Evolutionary conservation across 2,329 filamentous ascomycete genomes (phyloP).

Genomic region (Knoxdaviesia capensis): DNA sequence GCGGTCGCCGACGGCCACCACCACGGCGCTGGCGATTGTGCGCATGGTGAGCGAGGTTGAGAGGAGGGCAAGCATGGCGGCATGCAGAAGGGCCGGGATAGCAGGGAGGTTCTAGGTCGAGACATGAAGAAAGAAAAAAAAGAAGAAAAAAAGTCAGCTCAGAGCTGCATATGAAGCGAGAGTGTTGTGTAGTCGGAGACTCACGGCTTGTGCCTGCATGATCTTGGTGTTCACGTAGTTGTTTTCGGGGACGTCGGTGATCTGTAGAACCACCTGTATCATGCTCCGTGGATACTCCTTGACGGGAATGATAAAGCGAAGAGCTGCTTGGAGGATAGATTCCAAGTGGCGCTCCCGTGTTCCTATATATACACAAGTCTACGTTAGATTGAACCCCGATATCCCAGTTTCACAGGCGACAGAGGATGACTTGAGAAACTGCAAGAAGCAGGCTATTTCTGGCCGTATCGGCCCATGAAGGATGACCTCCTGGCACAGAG

Average conservation of each 20-base stretch:
- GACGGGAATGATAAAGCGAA: conserved; percentile 55
- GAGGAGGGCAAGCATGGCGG: conserved; percentile 56
- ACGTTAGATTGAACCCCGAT: no score
- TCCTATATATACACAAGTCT: conserved; percentile 17
- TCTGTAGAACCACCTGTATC: conserved; percentile 66
- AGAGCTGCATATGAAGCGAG: no score
- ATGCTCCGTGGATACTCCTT: conserved; percentile 57
- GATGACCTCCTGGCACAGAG: neutral
- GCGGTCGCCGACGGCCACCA: conserved; percentile 35
- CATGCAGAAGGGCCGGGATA: conserved; percentile 66
- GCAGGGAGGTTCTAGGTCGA: conserved; percentile 49
- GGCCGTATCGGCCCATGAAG: neutral
- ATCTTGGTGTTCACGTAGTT: conserved; percentile 41
- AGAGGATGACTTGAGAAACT: no score
- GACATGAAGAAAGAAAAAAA: conserved; percentile 1
- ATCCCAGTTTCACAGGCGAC: no score
- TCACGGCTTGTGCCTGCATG: conserved; percentile 38
- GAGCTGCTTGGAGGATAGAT: conserved; percentile 47
- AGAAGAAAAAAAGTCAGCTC: no score
- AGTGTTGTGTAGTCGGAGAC: conserved; percentile 9
- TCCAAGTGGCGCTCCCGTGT: conserved; percentile 70
- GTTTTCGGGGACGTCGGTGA: conserved; percentile 48
- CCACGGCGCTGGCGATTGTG: conserved; percentile 44
- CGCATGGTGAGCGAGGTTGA: conserved; percentile 68
- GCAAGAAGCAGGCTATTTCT: neutral